Percentiles rank a stretch among this genome's conserved stretches.
Conservation (phyloP, 352 stramenopile genomes). For the Phytophthora tentaculata region DNA sequence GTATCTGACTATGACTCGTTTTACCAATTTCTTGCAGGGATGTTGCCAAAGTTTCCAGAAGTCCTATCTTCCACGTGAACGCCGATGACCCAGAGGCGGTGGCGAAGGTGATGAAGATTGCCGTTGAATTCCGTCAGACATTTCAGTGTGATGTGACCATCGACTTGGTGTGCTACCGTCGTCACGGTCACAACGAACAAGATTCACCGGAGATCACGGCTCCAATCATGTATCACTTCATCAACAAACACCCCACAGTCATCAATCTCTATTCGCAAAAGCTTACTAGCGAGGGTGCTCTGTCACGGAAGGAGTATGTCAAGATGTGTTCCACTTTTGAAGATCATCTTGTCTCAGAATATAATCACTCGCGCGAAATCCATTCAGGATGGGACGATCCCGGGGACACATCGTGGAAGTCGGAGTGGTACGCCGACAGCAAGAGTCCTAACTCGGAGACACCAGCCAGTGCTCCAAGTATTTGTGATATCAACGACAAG, state of each 20-base stretch:
- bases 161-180: constrained; percentile 98
- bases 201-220: constrained; percentile 90
- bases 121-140: constrained; percentile 86
- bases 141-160: constrained; percentile 98
- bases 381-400: constrained; percentile 84
- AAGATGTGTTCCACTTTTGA: constrained; percentile 74
- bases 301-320: constrained; percentile 54
- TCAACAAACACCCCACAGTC: constrained; percentile 87
- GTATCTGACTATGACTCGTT: constrained; percentile 14
- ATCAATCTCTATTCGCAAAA: constrained; percentile 82
- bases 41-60: constrained; percentile 97
- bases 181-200: constrained; percentile 99
- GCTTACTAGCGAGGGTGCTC: constrained; percentile 57
- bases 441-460: constrained; percentile 20
- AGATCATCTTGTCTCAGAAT: constrained; percentile 64
- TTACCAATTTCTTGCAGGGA: constrained; percentile 63
- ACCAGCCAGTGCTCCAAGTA: constrained; percentile 9
- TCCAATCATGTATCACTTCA: constrained; percentile 91
- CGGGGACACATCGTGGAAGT: constrained; percentile 70
- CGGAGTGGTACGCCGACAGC: constrained; percentile 56
- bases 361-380: constrained; percentile 71
- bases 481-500: constrained; percentile 32
- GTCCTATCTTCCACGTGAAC: constrained; percentile 95
- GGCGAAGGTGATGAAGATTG: constrained; percentile 93
- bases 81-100: constrained; percentile 97